phyloP scores from a whole-genome alignment of 1,284 basidiomycete species.

The Trametes versicolor region DNA sequence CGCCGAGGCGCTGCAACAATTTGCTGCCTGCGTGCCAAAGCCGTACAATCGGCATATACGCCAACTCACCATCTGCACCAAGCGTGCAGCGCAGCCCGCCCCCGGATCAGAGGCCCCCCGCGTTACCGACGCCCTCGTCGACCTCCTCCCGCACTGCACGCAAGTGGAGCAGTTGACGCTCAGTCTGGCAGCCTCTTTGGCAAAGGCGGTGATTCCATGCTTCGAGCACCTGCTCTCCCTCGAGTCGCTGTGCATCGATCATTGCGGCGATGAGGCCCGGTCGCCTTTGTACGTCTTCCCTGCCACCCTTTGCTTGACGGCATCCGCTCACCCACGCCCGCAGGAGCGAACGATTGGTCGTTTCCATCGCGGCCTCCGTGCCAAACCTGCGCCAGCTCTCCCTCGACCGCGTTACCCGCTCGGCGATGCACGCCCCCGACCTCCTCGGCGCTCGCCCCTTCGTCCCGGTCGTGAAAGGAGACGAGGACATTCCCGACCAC shows the following conservation, averaged over 20 bases:
- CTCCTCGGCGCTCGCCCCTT: conserved; percentile 60
- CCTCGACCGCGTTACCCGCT: conserved; percentile 72
- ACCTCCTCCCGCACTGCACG: conserved; percentile 59
- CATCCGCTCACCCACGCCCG: conserved; percentile 33
- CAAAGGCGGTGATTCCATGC: conserved; percentile 58
- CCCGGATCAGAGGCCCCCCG: conserved; percentile 24
- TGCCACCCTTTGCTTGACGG: conserved; percentile 27
- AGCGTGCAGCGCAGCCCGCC: conserved; percentile 35
- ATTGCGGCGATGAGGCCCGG: conserved; percentile 60
- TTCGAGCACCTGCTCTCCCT: conserved; percentile 60
- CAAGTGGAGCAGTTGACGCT: conserved; percentile 62
- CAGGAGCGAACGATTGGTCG: conserved; percentile 77
- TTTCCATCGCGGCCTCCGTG: conserved; percentile 71
- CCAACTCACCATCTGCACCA: conserved; percentile 63
- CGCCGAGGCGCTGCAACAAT: conserved; percentile 56
- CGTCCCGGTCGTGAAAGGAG: conserved; percentile 66
- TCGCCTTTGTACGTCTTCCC: conserved; percentile 64
- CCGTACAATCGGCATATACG: conserved; percentile 63
- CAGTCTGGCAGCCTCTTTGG: conserved; percentile 61
- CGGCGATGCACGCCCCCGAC: conserved; percentile 65
- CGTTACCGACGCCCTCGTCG: conserved; percentile 56
- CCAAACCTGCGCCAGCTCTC: conserved; percentile 64
- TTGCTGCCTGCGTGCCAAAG: conserved; percentile 65
- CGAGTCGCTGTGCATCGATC: conserved; percentile 62
- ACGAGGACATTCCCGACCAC: conserved; percentile 68